Evolutionary conservation across 2,329 filamentous ascomycete genomes (phyloP), one percentile per base, ranked within the genome.

Genomic region (Coniochaeta hoffmannii): DNA sequence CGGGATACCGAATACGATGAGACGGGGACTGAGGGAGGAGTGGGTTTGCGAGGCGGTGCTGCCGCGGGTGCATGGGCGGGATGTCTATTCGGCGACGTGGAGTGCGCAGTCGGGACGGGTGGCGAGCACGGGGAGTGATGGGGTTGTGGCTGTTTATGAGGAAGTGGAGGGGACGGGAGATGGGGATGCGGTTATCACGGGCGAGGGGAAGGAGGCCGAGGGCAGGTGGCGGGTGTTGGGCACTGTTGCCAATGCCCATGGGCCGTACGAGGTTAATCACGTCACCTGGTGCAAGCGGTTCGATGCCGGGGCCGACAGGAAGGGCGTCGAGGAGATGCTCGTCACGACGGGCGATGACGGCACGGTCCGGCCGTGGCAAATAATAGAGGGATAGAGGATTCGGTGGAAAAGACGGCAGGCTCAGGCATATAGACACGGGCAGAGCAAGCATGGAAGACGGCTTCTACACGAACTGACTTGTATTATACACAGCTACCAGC

Each of bases 331-430:
- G 64, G 93, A 97, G 72, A 87, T 97, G 68, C 76, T 99, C 50
- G 76, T 97, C 19, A 94, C 88, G 15, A 96, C 92, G 0, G 94
- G 93, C 0, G 94, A 99, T 68, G 92, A 97, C 71, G 94, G 94
- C 0, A 78, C 88, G 53, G 88, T 97, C 28, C 87, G 87, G 65
- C 85, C 92, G 1, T 99, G 94, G 93, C 79, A 82, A 59, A 66
- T 68, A 53, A 60, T 58, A 52, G 50, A 49, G 22, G 10, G 49
- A 31, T 50, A 35, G 12, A 12, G 12, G 7, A 32, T 7, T 12
- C 7, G 30, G 30, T 12, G 7, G 7, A 46, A 26, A n/a, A 4
- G 10, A 8, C 41, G 26, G 7, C 12, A 26, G 41, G 19, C 3
- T 28, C 26, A 46, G 41, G 24, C 22, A 41, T 1, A 22, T 28